phyloP scores from a whole-genome alignment of 164 flowering plant species.

The Vitis cinerea region DNA sequence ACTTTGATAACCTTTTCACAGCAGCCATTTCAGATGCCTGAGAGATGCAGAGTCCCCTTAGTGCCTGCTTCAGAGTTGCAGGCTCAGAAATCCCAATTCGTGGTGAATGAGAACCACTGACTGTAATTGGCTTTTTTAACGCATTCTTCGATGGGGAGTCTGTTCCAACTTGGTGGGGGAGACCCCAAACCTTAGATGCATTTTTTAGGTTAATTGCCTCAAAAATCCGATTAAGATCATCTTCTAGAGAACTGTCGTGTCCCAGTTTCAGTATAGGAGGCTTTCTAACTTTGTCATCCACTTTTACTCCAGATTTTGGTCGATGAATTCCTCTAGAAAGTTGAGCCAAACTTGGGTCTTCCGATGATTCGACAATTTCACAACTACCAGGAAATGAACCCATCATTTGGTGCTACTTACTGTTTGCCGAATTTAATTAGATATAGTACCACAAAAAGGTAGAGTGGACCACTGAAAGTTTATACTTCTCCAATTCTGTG shows the following conservation, averaged over 20 bases:
- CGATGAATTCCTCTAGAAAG: slow-evolving; percentile 11
- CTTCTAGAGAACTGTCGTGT: slow-evolving; percentile 31
- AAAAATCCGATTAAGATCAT: slow-evolving; percentile 65
- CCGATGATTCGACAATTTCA: slow-evolving; percentile 52
- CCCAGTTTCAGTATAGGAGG: slow-evolving; percentile 28
- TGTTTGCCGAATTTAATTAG: background rate
- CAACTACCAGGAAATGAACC: slow-evolving; percentile 33
- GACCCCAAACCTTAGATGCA: slow-evolving; percentile 31
- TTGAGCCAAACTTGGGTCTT: slow-evolving; percentile 21
- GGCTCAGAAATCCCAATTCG: slow-evolving; percentile 52
- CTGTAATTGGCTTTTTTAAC: slow-evolving; percentile 44
- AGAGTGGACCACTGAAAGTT: background rate
- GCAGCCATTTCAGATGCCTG: slow-evolving; percentile 85
- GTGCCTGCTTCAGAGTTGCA: slow-evolving; percentile 58
- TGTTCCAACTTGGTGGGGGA: slow-evolving; percentile 19
- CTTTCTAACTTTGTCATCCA: slow-evolving; percentile 24
- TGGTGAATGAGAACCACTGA: slow-evolving; percentile 40
- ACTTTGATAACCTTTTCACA: slow-evolving; percentile 46
- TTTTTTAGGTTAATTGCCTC: slow-evolving; percentile 43
- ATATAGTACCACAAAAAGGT: background rate
- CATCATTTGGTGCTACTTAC: slow-evolving; percentile 19
- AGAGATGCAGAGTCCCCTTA: slow-evolving; percentile 61
- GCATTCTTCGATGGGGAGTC: slow-evolving; percentile 24
- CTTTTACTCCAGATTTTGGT: slow-evolving; percentile 13
- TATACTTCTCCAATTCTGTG: background rate